phyloP scores from a whole-genome alignment of 805 yeast species.

The Schwanniomyces polymorphus region DNA sequence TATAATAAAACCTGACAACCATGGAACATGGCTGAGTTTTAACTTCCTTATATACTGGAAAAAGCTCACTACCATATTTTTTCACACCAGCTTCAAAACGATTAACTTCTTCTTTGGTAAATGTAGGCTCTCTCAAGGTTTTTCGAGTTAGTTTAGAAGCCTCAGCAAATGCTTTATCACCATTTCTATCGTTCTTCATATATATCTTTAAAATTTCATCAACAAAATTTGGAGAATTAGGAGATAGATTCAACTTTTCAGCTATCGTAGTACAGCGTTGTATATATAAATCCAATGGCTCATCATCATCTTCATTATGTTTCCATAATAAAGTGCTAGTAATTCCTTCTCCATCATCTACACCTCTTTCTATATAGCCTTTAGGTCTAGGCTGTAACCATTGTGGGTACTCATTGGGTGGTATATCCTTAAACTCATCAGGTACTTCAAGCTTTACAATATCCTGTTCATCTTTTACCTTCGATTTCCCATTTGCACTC shows the following conservation, averaged over 20 bases:
- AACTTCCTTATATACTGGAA: constrained; percentile 71
- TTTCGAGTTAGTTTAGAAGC: constrained; percentile 54
- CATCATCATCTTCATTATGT: constrained; percentile 33
- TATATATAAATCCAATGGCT: constrained; percentile 55
- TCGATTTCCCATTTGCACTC: constrained; percentile 17
- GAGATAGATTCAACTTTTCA: constrained; percentile 48
- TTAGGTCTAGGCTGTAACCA: constrained; percentile 81
- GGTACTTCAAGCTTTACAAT: constrained; percentile 44
- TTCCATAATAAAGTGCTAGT: constrained; percentile 71
- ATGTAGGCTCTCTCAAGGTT: constrained; percentile 73
- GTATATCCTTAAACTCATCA: constrained; percentile 37
- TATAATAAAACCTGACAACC: constrained; percentile 83
- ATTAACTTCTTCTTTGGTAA: constrained; percentile 59
- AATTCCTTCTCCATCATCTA: constrained; percentile 51
- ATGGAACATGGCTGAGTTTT: constrained; percentile 70
- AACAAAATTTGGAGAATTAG: constrained; percentile 76
- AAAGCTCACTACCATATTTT: constrained; percentile 74
- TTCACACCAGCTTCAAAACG: constrained; percentile 75
- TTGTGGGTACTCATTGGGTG: constrained; percentile 54
- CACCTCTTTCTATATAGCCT: constrained; percentile 85
- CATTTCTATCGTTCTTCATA: constrained; percentile 52
- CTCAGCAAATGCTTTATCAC: constrained; percentile 45
- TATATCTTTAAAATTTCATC: constrained; percentile 67
- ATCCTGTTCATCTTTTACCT: constrained; percentile 16
- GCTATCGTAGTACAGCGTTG: constrained; percentile 59